Conservation (phyloP, 495 filamentous ascomycete genomes). For the Lasiosphaeris hirsuta region DNA sequence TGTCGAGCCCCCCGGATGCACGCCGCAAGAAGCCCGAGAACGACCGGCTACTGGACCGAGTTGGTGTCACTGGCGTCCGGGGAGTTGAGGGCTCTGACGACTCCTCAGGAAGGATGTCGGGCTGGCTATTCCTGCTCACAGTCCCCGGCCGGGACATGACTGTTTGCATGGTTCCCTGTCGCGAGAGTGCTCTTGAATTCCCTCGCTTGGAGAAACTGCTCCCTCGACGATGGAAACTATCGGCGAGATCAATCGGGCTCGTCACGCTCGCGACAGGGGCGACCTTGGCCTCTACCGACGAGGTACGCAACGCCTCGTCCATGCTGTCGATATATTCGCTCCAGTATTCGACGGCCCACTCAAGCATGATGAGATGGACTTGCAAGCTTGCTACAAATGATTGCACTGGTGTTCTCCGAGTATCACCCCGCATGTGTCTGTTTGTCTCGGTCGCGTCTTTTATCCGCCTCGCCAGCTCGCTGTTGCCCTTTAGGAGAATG, state of each 20-base stretch:
- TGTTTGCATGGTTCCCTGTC: slow-evolving; percentile 3
- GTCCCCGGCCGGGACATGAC: neutral
- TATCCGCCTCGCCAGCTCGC: slow-evolving; percentile 35
- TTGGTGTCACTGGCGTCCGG: slow-evolving; percentile 1
- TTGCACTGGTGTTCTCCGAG: slow-evolving; percentile 21
- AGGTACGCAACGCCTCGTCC: slow-evolving; percentile 31
- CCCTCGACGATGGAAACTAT: slow-evolving; percentile 13
- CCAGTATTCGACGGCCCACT: slow-evolving; percentile 49
- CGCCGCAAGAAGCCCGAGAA: slow-evolving; percentile 9
- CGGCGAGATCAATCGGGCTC: slow-evolving; percentile 14
- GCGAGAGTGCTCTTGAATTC: neutral
- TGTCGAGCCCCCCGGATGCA: neutral
- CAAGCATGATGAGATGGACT: slow-evolving; percentile 40
- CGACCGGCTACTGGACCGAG: neutral
- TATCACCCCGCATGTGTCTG: slow-evolving; percentile 17
- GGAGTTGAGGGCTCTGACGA: neutral
- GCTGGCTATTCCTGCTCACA: neutral
- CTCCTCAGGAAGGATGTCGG: neutral
- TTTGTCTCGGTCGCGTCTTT: slow-evolving; percentile 20
- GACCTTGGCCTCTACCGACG: slow-evolving; percentile 28
- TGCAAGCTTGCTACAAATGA: slow-evolving; percentile 34
- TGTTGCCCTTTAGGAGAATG: slow-evolving; percentile 44
- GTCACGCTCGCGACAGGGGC: slow-evolving; percentile 24
- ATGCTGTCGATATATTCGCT: slow-evolving; percentile 44
- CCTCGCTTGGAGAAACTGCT: slow-evolving; percentile 2